phyloP scores from a whole-genome alignment of 2,329 filamentous ascomycete species.

The Chaetomium sp. region DNA sequence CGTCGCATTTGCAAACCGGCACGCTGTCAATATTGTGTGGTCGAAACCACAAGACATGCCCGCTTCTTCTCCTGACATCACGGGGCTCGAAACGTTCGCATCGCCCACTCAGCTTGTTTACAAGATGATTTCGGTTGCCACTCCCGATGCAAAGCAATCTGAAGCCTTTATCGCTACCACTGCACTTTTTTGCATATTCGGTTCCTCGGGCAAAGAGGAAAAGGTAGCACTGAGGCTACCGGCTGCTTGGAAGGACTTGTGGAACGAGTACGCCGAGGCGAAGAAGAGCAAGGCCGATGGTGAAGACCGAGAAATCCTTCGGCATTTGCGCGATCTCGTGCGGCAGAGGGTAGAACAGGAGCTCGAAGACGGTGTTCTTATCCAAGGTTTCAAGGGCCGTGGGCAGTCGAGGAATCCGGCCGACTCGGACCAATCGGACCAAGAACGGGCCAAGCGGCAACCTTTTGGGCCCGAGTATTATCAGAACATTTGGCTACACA shows the following conservation, averaged over 20 bases:
- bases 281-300: constrained; percentile 66
- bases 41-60: constrained; percentile 60
- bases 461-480: constrained; percentile 42
- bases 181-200: constrained; percentile 75
- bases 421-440: constrained; percentile 44
- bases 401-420: constrained; percentile 39
- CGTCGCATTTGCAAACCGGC: constrained; percentile 67
- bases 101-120: constrained; percentile 53
- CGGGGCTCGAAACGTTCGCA: constrained; percentile 40
- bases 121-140: constrained; percentile 68
- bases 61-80: constrained; percentile 29
- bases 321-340: constrained; percentile 63
- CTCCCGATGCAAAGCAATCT: constrained; percentile 71
- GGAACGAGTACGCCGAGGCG: constrained; percentile 66
- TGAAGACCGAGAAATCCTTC: constrained; percentile 62
- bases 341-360: constrained; percentile 62
- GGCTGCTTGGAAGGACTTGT: constrained; percentile 75
- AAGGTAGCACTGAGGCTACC: constrained; percentile 77
- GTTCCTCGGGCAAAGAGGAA: constrained; percentile 72
- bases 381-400: constrained; percentile 67
- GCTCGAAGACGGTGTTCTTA: constrained; percentile 65
- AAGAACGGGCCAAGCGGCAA: constrained; percentile 38
- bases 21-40: constrained; percentile 71
- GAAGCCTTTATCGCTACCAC: constrained; percentile 79
- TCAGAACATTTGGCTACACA: constrained; percentile 54